Base-by-base conservation (phyloP, 352 stramenopile genomes). In the Sclerospora graminicola region DNA sequence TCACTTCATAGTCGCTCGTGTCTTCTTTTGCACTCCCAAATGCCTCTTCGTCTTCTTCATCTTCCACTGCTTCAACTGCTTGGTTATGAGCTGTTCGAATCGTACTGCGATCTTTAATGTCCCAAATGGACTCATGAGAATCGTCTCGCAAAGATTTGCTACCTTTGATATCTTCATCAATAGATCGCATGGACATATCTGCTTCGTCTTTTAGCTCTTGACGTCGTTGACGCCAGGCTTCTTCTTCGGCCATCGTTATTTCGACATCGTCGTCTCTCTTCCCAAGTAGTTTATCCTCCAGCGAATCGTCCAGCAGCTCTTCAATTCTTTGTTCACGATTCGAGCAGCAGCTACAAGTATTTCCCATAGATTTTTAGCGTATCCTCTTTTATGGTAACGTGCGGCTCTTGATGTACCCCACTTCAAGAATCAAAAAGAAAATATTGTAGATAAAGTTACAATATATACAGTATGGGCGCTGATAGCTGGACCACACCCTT, bases 271-370 rank as follows among this genome's bases (percentile, higher is more conserved):
- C 56, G 14, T 65, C 52, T 26, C 18, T 18, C 13, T 58, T 63
- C 1, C 56, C 67, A 10, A 87, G 50, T 6, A 87, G 42, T 44
- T 83, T 82, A 26, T 80, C 60, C 19, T 80, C 55, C 7, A 86
- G 54, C 18, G 63, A 54, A 0, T 61, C 63, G 36, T 80, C 63
- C 14, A 57, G 35, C 7, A 65, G 33, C 11, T 67, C 48, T 14
- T 75, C 62, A 1, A 66, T 45, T 28, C 44, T 69, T 5, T 58
- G 66, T 32, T 53, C 53, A 9, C 61, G 52, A n/a, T 60, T 62
- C 19, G 54, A 57, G 32, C 54, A 83, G 51, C 66, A 85, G 35
- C 64, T 71, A 27, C 42, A 58, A 32, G 33, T 20, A 54, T 57
- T 59, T 56, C 58, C 31, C 69, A 66, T 70, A n/a, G n/a, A n/a